Evolutionary conservation across 805 yeast species (phyloP).

Genomic region (Barnettozyma sp.): DNA sequence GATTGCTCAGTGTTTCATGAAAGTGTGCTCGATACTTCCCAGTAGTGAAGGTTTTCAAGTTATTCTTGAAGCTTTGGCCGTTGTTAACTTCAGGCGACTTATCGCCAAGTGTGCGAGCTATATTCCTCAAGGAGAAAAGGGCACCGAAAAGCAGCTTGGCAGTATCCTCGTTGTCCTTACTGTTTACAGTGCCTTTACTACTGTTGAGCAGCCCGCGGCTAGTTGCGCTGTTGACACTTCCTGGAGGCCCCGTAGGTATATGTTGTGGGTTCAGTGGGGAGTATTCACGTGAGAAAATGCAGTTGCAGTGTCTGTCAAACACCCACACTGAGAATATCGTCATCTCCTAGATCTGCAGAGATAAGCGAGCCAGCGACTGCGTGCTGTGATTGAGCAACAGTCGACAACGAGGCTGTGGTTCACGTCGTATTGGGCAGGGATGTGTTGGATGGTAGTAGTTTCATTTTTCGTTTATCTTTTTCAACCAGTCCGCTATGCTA

Average conservation of each 20-base stretch:
- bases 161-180: constrained; percentile 55
- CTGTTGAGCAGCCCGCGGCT: no score
- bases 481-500: no score
- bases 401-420: no score
- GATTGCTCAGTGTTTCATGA: constrained; percentile 70
- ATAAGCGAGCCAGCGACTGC: no score
- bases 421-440: no score
- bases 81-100: constrained; percentile 28
- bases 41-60: constrained; percentile 54
- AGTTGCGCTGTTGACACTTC: no score
- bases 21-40: constrained; percentile 74
- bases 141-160: constrained; percentile 84
- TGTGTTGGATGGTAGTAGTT: no score
- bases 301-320: constrained; percentile 87
- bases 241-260: not conserved
- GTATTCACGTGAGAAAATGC: constrained; percentile 79
- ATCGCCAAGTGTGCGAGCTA: constrained; percentile 50
- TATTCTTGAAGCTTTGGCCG: constrained; percentile 1
- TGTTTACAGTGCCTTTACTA: constrained; percentile 36
- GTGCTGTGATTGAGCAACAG: no score
- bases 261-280: constrained; percentile 24
- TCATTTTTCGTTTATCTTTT: no score
- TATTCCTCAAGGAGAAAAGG: constrained; percentile 68
- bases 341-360: constrained; percentile 29
- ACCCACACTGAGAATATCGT: constrained; percentile 82